phyloP scores from a whole-genome alignment of 495 filamentous ascomycete species.

The Pyrenula aspistea region DNA sequence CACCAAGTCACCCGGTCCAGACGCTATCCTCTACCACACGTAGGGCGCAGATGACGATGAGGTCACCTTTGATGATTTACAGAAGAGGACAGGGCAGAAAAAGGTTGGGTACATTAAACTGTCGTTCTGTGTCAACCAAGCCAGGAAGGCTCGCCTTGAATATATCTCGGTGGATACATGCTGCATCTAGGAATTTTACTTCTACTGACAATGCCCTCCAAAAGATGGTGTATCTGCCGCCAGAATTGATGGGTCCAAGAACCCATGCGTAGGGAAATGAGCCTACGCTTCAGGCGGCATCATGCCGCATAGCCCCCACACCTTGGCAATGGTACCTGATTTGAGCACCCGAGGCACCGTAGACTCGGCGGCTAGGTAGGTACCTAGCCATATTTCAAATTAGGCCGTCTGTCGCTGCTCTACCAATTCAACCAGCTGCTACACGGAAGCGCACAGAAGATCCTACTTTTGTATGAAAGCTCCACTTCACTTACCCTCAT shows the following conservation, averaged over 20 bases:
- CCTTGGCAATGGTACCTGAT: neutral
- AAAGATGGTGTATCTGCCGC: neutral
- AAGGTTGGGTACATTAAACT: neutral
- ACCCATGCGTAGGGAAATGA: neutral
- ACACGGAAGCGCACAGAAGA: too few species aligned
- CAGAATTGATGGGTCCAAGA: neutral
- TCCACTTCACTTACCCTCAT: too few species aligned
- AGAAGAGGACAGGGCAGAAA: neutral
- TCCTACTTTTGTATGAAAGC: too few species aligned
- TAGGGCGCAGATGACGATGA: slow-evolving; percentile 4
- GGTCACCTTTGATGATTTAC: neutral
- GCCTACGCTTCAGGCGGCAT: neutral
- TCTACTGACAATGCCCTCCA: neutral
- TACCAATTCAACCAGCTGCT: neutral
- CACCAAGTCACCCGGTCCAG: too few species aligned
- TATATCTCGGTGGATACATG: neutral
- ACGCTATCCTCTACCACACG: slow-evolving; percentile 9
- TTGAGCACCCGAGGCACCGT: neutral
- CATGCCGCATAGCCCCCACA: neutral
- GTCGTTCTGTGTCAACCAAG: neutral
- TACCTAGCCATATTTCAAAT: neutral
- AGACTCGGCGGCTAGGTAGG: neutral
- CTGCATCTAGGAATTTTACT: neutral
- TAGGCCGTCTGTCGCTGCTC: neutral
- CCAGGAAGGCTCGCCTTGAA: neutral